Evolutionary conservation across 495 filamentous ascomycete species (phyloP).

Genomic region (Aspergillus nanangensis): DNA sequence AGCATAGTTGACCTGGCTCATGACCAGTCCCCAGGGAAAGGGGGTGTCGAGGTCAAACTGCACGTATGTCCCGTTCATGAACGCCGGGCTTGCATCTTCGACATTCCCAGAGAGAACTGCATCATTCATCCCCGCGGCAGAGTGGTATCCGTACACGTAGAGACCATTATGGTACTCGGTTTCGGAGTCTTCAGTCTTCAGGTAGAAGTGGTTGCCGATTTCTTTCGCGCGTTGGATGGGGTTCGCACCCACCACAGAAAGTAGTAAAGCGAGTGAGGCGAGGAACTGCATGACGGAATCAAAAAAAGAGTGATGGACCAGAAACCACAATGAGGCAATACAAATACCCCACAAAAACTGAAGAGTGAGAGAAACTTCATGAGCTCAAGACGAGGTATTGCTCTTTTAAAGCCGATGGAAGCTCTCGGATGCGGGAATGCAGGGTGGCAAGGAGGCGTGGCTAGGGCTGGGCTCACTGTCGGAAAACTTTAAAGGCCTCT

Average conservation of each 20-base stretch:
- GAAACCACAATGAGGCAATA: neutral
- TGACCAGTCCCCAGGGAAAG: conserved; percentile 35
- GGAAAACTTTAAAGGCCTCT: too few relatives aligned
- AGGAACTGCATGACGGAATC: conserved; percentile 30
- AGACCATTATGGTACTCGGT: conserved; percentile 36
- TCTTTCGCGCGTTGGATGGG: conserved; percentile 10
- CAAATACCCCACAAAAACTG: too few relatives aligned
- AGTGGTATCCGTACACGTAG: conserved; percentile 45
- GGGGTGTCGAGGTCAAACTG: conserved; percentile 30
- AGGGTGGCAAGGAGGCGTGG: conserved; percentile 1
- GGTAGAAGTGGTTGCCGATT: conserved; percentile 29
- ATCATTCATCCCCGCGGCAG: conserved; percentile 43
- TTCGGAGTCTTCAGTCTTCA: conserved; percentile 37
- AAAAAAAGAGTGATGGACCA: conserved; percentile 1
- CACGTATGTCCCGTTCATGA: conserved; percentile 39
- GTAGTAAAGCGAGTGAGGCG: conserved; percentile 24
- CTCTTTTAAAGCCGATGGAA: too few relatives aligned
- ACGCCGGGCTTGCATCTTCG: conserved; percentile 24
- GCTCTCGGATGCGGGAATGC: neutral
- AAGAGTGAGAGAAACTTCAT: too few relatives aligned
- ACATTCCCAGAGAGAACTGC: conserved; percentile 30
- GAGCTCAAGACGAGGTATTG: too few relatives aligned
- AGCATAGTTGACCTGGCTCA: conserved; percentile 28
- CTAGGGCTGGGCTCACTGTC: too few relatives aligned
- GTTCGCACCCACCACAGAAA: conserved; percentile 21